Conservation (phyloP, 257 asterid species). For the Primulina huaijiensis region DNA sequence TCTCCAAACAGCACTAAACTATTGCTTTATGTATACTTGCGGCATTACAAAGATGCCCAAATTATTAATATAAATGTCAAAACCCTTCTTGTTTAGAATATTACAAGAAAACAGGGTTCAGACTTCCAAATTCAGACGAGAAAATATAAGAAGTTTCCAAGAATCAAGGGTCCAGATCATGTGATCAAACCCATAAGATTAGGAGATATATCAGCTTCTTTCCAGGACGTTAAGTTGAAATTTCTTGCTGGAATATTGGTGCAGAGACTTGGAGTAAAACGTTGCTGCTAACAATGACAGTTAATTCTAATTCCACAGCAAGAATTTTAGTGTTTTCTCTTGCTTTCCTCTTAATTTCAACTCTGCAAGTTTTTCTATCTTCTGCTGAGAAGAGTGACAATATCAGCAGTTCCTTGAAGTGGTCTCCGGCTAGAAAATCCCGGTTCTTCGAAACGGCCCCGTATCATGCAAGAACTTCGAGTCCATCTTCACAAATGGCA, state of each 20-base stretch:
- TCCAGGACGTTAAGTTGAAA: slow-evolving; percentile 3
- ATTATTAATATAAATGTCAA: slow-evolving; percentile 26
- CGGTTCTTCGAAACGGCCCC: slow-evolving; percentile 24
- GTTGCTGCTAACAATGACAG: slow-evolving; percentile 24
- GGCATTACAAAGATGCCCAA: slow-evolving; percentile 24
- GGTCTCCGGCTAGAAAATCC: slow-evolving; percentile 43
- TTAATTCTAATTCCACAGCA: slow-evolving; percentile 11
- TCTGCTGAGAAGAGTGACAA: slow-evolving; percentile 12
- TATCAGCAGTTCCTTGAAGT: slow-evolving; percentile 3
- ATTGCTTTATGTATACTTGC: slow-evolving; percentile 9
- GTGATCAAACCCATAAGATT: slow-evolving; percentile 42
- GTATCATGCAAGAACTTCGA: slow-evolving; percentile 14
- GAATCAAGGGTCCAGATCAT: slow-evolving; percentile 65
- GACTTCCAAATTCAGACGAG: slow-evolving; percentile 33
- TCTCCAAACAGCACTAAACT: slow-evolving; percentile 27
- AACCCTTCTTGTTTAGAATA: slow-evolving; percentile 21
- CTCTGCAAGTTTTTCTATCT: slow-evolving; percentile 30
- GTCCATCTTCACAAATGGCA: neutral
- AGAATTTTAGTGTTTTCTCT: slow-evolving; percentile 30
- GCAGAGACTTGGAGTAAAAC: neutral
- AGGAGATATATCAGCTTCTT: slow-evolving; percentile 32
- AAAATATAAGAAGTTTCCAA: slow-evolving; percentile 52
- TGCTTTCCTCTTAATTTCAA: slow-evolving; percentile 35
- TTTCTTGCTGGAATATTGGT: neutral
- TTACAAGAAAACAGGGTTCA: slow-evolving; percentile 29